Conservation (phyloP, 768 basidiomycete species). For the Serendipita sp. region DNA sequence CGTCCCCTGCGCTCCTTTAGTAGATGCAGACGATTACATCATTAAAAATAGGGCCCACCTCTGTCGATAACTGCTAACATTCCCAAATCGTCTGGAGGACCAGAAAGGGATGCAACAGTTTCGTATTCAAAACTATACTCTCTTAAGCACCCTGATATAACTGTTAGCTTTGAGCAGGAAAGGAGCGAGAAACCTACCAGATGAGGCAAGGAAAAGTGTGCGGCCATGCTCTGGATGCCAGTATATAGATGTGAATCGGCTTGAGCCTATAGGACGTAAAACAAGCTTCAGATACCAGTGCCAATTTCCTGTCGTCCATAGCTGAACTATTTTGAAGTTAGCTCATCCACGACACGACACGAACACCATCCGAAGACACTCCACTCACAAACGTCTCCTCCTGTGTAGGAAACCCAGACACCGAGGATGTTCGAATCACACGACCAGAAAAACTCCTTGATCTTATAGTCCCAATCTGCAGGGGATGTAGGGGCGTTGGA, state of each 20-base stretch:
- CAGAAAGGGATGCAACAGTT: conserved; percentile 41
- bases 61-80: conserved; percentile 83
- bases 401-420: conserved; percentile 61
- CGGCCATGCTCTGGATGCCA: conserved; percentile 83
- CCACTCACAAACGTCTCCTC: conserved; percentile 52
- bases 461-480: conserved; percentile 43
- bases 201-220: conserved; percentile 47
- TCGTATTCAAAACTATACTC: conserved; percentile 64
- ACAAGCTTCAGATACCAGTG: conserved; percentile 45
- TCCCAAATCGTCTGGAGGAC: conserved; percentile 61
- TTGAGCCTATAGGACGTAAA: conserved; percentile 13
- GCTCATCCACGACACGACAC: background rate
- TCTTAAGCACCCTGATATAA: conserved; percentile 33
- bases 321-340: conserved; percentile 45
- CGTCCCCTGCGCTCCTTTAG: conserved; percentile 30
- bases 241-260: conserved; percentile 50
- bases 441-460: conserved; percentile 73
- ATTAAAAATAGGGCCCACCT: conserved; percentile 29
- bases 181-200: conserved; percentile 29
- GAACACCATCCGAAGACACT: no score
- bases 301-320: conserved; percentile 92
- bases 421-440: conserved; percentile 73
- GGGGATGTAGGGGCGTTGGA: conserved; percentile 11
- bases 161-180: background rate
- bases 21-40: background rate